These are phyloP conservation scores for Xylaria hypoxylon DNA, from an alignment of 2,329 filamentous ascomycete genomes.

Conservation along the genomic window DNA sequence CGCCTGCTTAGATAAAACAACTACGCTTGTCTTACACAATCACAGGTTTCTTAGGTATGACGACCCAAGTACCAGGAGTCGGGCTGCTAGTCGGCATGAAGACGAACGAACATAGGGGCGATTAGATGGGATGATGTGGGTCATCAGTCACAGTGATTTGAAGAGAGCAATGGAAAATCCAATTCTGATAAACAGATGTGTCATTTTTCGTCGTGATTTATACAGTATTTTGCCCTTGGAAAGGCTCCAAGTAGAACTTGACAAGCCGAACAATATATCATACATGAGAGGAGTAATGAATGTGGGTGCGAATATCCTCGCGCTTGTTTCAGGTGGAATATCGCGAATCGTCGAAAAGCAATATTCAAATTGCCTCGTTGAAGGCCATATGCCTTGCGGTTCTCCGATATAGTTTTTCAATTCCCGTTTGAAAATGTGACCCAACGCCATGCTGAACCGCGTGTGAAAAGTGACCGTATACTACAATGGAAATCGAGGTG, in stretches of 20 bases:
- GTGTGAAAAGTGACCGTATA: conserved; percentile 33
- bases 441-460: conserved; percentile 42
- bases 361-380: conserved; percentile 30
- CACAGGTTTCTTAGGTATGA: background rate
- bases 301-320: conserved; percentile 36
- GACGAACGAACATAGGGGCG: background rate
- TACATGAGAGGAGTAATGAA: conserved; percentile 49
- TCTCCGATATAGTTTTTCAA: conserved; percentile 36
- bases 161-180: background rate
- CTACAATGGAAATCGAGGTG: conserved; percentile 34
- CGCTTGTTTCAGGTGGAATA: conserved; percentile 30
- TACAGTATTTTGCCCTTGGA: conserved; percentile 25
- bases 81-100: background rate
- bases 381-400: conserved; percentile 22
- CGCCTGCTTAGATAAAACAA: background rate
- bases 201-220: conserved; percentile 28
- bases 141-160: background rate
- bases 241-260: conserved; percentile 17
- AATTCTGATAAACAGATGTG: conserved; percentile 6
- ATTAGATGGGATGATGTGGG: background rate
- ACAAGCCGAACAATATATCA: conserved; percentile 29
- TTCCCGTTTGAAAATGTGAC: conserved; percentile 31
- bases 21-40: background rate
- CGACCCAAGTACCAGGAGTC: background rate
- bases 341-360: conserved; percentile 25